A percentile compares a stretch with the other conserved stretches of the same genome.
phyloP scores from a whole-genome alignment of 2,329 filamentous ascomycete species.

The Fusarium penzigii region DNA sequence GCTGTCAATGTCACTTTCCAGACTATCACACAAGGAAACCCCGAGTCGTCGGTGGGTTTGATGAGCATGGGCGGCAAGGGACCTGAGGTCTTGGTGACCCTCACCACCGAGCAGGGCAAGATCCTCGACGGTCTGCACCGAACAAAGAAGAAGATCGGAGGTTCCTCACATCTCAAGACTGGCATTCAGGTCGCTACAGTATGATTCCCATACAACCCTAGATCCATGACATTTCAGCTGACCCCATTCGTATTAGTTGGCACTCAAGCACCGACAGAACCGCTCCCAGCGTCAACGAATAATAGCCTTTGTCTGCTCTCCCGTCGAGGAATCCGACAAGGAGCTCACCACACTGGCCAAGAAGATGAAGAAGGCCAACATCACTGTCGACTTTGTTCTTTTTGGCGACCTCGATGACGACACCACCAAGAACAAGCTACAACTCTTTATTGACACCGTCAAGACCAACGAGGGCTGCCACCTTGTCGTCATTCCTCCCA shows the following conservation, averaged over 20 bases:
- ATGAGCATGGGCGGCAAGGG: constrained; percentile 99
- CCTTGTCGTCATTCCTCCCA: constrained; percentile 86
- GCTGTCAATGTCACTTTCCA: constrained; percentile 95
- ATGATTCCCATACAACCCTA: constrained; percentile 41
- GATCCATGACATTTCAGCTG: background rate
- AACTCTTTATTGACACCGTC: constrained; percentile 90
- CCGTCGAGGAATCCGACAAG: constrained; percentile 87
- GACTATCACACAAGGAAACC: constrained; percentile 91
- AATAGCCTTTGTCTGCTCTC: constrained; percentile 94
- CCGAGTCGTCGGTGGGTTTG: constrained; percentile 93
- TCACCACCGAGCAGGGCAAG: constrained; percentile 95
- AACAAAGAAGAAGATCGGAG: constrained; percentile 88
- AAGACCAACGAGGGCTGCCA: constrained; percentile 90
- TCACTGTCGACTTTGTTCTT: constrained; percentile 90
- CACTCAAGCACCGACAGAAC: constrained; percentile 96
- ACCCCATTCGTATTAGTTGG: constrained; percentile 62
- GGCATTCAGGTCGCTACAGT: constrained; percentile 94
- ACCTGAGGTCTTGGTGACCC: constrained; percentile 94
- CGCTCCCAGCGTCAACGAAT: constrained; percentile 96
- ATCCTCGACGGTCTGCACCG: constrained; percentile 89
- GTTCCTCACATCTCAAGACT: constrained; percentile 83
- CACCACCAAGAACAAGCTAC: constrained; percentile 85
- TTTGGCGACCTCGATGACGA: constrained; percentile 94
- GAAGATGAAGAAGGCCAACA: constrained; percentile 98
- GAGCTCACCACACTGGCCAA: constrained; percentile 85